Evolutionary conservation across 2,329 filamentous ascomycete genomes (phyloP), one percentile per base, ranked within the genome.

Genomic region (Dactylonectria estremocensis): DNA sequence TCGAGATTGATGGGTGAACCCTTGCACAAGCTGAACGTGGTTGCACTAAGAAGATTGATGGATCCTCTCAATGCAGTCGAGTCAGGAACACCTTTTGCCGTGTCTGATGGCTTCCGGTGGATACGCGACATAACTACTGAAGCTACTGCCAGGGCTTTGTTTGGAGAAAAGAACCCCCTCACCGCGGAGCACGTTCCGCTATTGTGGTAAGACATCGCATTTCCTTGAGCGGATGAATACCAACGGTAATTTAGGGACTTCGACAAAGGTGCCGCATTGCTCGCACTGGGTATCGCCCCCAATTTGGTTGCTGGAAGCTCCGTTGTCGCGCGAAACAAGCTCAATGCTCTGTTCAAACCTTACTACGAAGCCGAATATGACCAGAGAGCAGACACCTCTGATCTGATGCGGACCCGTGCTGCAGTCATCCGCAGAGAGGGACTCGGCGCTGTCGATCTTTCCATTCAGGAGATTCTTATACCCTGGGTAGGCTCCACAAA

Each of bases 91-190:
- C 4, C 16, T 5, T 1, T 65, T 0, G 59, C 76, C 5, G 71
- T 80, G 7, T 68, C 77, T 0, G 77, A 81, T 18, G 57, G 83
- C 1, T 85, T 77, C 63, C 22, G 74, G 0, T 86, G 82, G 83
- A 49, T 84, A 3, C 77, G 80, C 8, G 62, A 80, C 2, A 66
- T 78, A 3, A 76, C 85, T 56, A 82, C 82, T 9, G 66, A 78
- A 16, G 81, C 83, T 1, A 82, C 82, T 0, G 76, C 76, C 18
- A 69, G 77, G 18, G 80, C 80, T 1, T 70, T 88, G 35, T 85
- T 81, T 54, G 85, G 85, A 3, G 77, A 80, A 0, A 69, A 83
- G 9, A 86, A 86, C 58, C 83, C 85, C 1, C 43, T 75, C 5
- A 66, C 64, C 0, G 3, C 46, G 1, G 59, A 72, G 2, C 59